Percentiles rank a stretch among this genome's conserved stretches.
phyloP scores from a whole-genome alignment of 2,329 filamentous ascomycete species.

The Alternaria gansuensis region DNA sequence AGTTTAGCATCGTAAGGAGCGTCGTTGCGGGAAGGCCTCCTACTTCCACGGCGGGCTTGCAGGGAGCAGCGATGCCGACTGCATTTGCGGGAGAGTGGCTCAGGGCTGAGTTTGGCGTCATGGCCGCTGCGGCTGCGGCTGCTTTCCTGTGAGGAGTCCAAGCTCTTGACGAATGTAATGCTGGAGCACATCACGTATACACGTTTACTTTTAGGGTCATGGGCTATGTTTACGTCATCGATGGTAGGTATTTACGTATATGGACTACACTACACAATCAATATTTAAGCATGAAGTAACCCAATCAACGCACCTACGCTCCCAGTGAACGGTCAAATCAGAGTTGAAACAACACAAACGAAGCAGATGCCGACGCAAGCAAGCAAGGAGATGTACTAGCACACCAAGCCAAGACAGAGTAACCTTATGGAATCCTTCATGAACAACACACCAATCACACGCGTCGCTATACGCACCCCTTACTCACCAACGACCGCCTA shows the following conservation, averaged over 20 bases:
- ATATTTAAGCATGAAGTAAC: background rate
- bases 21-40: slow-evolving; percentile 29
- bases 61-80: slow-evolving; percentile 33
- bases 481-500: background rate
- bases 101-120: slow-evolving; percentile 36
- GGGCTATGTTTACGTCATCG: background rate
- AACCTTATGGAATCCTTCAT: background rate
- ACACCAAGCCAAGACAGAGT: background rate
- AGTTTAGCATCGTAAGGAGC: slow-evolving; percentile 42
- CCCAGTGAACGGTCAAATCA: background rate
- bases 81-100: slow-evolving; percentile 30
- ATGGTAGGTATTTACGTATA: background rate
- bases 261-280: background rate
- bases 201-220: background rate
- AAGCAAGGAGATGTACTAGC: background rate
- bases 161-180: background rate
- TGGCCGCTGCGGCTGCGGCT: slow-evolving; percentile 42
- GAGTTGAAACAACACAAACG: background rate
- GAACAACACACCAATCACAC: background rate
- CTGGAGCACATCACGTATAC: background rate
- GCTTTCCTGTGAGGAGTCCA: slow-evolving; percentile 35
- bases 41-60: slow-evolving; percentile 29
- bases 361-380: background rate
- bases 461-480: background rate
- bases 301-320: background rate